Evolutionary conservation across 73 alveolate species (phyloP).

Genomic region (Blepharisma japonicum): DNA sequence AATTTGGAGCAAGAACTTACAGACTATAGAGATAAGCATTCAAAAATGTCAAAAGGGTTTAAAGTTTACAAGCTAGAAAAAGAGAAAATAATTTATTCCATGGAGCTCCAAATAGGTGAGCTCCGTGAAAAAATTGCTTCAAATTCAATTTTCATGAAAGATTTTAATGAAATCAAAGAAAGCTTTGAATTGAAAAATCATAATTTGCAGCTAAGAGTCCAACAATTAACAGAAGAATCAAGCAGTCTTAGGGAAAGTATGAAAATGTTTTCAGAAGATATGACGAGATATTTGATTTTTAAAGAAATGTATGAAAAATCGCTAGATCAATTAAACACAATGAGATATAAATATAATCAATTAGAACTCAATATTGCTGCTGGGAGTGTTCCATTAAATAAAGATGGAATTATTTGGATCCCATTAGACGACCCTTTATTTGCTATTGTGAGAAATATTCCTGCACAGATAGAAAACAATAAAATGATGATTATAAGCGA

Average conservation of each 20-base stretch:
- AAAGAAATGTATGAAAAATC: constrained; percentile 14
- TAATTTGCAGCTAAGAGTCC: neutral
- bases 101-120: neutral
- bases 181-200: neutral
- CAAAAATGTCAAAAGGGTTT: neutral
- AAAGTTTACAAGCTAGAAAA: neutral
- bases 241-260: neutral
- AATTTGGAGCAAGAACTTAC: neutral
- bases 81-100: neutral
- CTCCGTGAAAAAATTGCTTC: neutral
- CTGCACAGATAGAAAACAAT: neutral
- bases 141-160: neutral
- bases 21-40: neutral
- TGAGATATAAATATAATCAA: neutral
- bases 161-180: neutral
- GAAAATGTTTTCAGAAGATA: constrained; percentile 14
- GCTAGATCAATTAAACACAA: neutral
- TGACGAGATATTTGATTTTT: constrained; percentile 4
- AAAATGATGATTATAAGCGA: no score
- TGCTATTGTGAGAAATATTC: neutral
- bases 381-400: neutral
- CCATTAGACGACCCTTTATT: neutral
- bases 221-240: neutral
- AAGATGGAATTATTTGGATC: neutral
- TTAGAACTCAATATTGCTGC: neutral